Percentiles rank a stretch among this genome's conserved stretches.
phyloP scores from a whole-genome alignment of 2,329 filamentous ascomycete species.

The Calonectria leucothoes region DNA sequence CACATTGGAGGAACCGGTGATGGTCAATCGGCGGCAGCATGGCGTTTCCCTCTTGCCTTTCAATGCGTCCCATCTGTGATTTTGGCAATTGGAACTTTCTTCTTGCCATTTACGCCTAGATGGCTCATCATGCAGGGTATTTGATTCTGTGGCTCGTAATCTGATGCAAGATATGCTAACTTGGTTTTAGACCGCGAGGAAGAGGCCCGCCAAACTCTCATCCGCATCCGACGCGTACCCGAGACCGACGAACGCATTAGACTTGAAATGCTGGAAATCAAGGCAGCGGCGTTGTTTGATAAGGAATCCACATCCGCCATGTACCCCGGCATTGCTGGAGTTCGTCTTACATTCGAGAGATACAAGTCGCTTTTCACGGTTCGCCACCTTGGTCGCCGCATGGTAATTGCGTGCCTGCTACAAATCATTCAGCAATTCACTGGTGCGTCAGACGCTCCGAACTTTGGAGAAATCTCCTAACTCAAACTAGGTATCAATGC shows the following conservation, averaged over 20 bases:
- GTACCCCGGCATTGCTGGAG: slow-evolving; percentile 11
- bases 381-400: slow-evolving; percentile 9
- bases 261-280: slow-evolving; percentile 26
- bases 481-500: slow-evolving; percentile 43
- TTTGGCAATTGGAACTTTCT: slow-evolving; percentile 17
- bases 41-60: slow-evolving; percentile 24
- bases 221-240: slow-evolving; percentile 23
- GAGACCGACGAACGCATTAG: slow-evolving; percentile 19
- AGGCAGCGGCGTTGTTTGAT: slow-evolving; percentile 22
- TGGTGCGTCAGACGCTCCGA: not conserved
- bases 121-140: slow-evolving; percentile 20
- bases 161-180: not conserved
- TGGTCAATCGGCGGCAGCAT: slow-evolving; percentile 9
- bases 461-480: not conserved
- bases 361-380: slow-evolving; percentile 23
- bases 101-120: slow-evolving; percentile 22
- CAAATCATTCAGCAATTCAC: slow-evolving; percentile 22
- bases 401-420: slow-evolving; percentile 14
- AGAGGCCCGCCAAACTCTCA: slow-evolving; percentile 19
- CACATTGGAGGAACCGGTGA: slow-evolving; percentile 18
- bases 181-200: slow-evolving; percentile 4
- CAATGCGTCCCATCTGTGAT: slow-evolving; percentile 19
- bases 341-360: slow-evolving; percentile 7
- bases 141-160: not conserved
- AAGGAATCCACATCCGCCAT: slow-evolving; percentile 19